Base-by-base conservation (phyloP, 192 early-diverging fungal species). In the Umbelopsis vinacea region DNA sequence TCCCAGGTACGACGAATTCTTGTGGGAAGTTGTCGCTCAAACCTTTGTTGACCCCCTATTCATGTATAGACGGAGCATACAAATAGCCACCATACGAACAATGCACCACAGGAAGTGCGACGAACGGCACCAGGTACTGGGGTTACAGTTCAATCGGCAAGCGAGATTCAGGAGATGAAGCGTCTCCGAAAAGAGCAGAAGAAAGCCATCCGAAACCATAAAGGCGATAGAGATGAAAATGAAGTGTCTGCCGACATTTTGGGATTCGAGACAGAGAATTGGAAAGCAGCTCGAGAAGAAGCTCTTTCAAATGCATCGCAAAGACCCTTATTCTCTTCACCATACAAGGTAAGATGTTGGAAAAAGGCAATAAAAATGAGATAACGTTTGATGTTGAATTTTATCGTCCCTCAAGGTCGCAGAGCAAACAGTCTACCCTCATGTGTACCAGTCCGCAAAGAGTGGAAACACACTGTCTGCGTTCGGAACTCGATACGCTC, bases 371-470 rank as follows among this genome's bases (percentile, higher is more conserved):
- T 12, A 43, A 11, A 35, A 21, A 68, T 66, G 29, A 35, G 70
- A 21, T 60, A 46, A 45, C 35, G 19, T 55, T 48, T 22, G 12
- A 17, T 45, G 6, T 6, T 63, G n/a, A 23, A 5, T 46, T 48
- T 19, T 24, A 46, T 29, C 29, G 29, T 2, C 29, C 29, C 29
- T 45, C 15, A 24, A 74, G 26, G 54, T 68, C 21, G 77, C 75
- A 40, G 46, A 53, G 38, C 73, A 71, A 37, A 82, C 85, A 52
- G 68, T 72, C 38, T 93, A 92, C 71, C 97, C 96, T 4, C 87
- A 97, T 69, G 92, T 98, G 0, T 98, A 95, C 77, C 89, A 91
- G 54, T 87, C 95, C 7, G 72, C 74, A 10, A 78, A 82, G 26
- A 84, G 88, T 22, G 90, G 91, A n/a, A 89, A 88, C 35, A 82